Evolutionary conservation across 805 yeast genomes (phyloP).

Genomic region (Yarrowia deformans): DNA sequence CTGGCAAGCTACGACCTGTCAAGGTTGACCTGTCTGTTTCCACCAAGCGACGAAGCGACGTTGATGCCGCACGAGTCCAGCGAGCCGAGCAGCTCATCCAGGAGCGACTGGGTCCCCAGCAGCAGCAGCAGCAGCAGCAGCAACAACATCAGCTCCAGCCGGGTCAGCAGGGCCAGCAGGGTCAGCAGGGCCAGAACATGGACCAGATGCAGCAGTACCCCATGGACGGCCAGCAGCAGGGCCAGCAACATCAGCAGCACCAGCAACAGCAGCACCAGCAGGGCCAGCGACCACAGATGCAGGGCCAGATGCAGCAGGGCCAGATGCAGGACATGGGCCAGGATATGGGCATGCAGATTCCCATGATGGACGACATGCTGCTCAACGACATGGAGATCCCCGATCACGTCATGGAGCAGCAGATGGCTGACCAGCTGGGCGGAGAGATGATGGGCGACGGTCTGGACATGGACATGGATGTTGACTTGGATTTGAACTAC

Average conservation of each 20-base stretch:
- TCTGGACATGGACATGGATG: conserved; percentile 37
- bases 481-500: conserved; percentile 31
- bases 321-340: conserved; percentile 39
- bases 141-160: conserved; percentile 4
- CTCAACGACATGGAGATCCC: conserved; percentile 38
- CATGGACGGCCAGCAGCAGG: conserved; percentile 32
- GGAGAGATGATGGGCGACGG: conserved; percentile 38
- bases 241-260: conserved; percentile 15
- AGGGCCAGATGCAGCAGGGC: conserved; percentile 29
- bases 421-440: conserved; percentile 41
- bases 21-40: conserved; percentile 16
- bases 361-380: conserved; percentile 30
- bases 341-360: conserved; percentile 38
- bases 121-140: conserved; percentile 24
- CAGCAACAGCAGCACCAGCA: conserved; percentile 15
- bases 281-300: conserved; percentile 18
- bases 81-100: conserved; percentile 36
- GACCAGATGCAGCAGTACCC: conserved; percentile 34
- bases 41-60: conserved; percentile 30
- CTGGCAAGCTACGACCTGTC: conserved; percentile 32
- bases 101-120: conserved; percentile 33
- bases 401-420: conserved; percentile 40
- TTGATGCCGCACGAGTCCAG: conserved; percentile 20
- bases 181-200: conserved; percentile 22
- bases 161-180: not conserved